A percentile compares a stretch with the other conserved stretches of the same genome.
Evolutionary conservation across 495 filamentous ascomycete genomes (phyloP).

Genomic region (Talaromyces nanjingensis): DNA sequence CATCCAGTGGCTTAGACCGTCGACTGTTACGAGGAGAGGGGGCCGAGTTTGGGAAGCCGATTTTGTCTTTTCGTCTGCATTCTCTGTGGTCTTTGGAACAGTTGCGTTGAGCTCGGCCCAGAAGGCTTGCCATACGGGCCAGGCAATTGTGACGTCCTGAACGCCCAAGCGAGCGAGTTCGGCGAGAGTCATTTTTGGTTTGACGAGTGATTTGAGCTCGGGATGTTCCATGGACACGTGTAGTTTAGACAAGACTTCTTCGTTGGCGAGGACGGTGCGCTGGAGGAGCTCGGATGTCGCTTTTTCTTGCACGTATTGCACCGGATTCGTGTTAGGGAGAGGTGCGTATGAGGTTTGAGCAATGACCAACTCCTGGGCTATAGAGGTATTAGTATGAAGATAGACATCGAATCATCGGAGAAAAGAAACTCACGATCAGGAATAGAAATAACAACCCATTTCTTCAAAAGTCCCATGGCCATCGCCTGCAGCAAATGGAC

Average conservation of each 20-base stretch:
- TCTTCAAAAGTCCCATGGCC: conserved; percentile 71
- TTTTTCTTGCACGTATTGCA: conserved; percentile 67
- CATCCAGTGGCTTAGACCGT: conserved; percentile 78
- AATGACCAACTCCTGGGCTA: conserved; percentile 75
- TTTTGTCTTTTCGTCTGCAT: conserved; percentile 14
- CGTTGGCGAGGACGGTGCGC: conserved; percentile 66
- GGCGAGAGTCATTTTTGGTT: conserved; percentile 55
- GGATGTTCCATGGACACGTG: conserved; percentile 53
- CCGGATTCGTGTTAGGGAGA: conserved; percentile 49
- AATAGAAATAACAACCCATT: conserved; percentile 83
- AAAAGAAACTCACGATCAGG: conserved; percentile 65
- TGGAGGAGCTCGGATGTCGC: conserved; percentile 67
- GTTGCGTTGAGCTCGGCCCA: conserved; percentile 68
- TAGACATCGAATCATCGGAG: neutral
- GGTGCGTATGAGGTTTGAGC: conserved; percentile 73
- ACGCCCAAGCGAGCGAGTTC: conserved; percentile 63
- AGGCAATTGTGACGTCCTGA: conserved; percentile 67
- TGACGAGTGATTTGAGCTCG: conserved; percentile 45
- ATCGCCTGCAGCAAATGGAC: conserved; percentile 78
- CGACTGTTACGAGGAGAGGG: conserved; percentile 70
- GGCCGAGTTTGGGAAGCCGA: conserved; percentile 50
- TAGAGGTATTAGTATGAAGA: conserved; percentile 6
- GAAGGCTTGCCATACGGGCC: conserved; percentile 74
- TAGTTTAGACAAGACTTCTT: conserved; percentile 51
- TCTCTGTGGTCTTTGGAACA: conserved; percentile 30